Conservation (phyloP, 2,329 filamentous ascomycete genomes). For the Orbilia blumenaviensis region DNA sequence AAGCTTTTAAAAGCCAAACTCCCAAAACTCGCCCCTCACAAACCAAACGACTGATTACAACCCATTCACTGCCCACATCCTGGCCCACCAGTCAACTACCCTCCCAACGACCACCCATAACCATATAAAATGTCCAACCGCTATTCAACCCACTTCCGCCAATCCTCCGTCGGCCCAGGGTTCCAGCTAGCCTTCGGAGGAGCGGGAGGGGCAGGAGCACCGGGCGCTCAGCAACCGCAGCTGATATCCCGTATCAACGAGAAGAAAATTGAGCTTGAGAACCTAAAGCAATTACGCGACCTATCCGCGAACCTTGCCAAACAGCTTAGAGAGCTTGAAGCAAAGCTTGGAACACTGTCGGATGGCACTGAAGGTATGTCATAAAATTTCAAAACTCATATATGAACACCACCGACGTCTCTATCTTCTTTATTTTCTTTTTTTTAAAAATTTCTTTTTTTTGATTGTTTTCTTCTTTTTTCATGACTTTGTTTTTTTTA, state of each 20-base stretch:
- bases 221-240: conserved; percentile 57
- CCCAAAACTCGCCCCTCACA: no score
- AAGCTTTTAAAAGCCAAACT: no score
- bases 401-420: no score
- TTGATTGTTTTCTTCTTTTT: no score
- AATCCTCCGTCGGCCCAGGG: conserved; percentile 66
- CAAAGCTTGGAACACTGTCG: conserved; percentile 78
- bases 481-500: no score
- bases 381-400: neutral
- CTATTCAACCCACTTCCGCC: conserved; percentile 73
- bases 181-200: conserved; percentile 56
- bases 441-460: neutral
- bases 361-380: conserved; percentile 79
- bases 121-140: conserved; percentile 65
- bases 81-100: neutral
- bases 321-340: conserved; percentile 83
- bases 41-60: no score
- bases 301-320: conserved; percentile 79
- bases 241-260: conserved; percentile 77
- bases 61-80: no score
- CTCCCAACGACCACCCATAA: neutral
- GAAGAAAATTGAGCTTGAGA: conserved; percentile 84
- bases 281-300: conserved; percentile 78
- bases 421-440: no score
- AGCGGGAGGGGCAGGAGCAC: neutral